Evolutionary conservation across 495 filamentous ascomycete species (phyloP), one percentile per base, ranked within the genome.

Genomic region (Usnea hakonensis): DNA sequence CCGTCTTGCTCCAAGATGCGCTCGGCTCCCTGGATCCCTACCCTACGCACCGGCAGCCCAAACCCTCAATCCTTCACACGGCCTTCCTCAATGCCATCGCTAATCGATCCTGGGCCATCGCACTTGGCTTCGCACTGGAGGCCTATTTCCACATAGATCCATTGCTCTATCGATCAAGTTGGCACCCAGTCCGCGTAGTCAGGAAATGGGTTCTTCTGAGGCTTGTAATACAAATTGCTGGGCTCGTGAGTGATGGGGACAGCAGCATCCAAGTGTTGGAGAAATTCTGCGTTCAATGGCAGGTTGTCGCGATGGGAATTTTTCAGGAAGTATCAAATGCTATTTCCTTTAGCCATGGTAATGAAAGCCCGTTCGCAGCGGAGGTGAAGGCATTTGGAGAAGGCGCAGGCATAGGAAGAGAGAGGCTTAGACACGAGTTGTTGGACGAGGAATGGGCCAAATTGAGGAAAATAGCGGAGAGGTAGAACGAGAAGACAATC

Each of bases 311-410:
- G 11, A 17, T 53, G 35, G 40, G 14, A 0, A 32, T 66, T n/a
- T 58, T 57, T 17, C 35, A 30, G 9, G 61, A 64, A 44, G 5
- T 61, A 1, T n/a, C 9, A 3, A 43, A 57, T 4, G 60, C 17
- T 33, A 33, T 57, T 7, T 82, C 80, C 66, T 73, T n/a, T 75
- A 84, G 68, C 85, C 83, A 33, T 81, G 84, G 14, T 64, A 83
- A 37, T 75, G 73, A 48, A 78, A 85, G 62, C 73, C 81, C 38
- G 55, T 83, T 56, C 69, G 67, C 58, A 69, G 68, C 33, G 70
- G 76, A 60, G 46, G 53, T 36, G 65, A 74, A 56, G 72, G 67
- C 4, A 0, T 64, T 76, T 65, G 66, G 55, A 26, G 69, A 75
- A 57, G 57, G 19, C 17, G 28, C 46, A 10, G 64, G 57, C 6